Base-by-base conservation (phyloP, 257 asterid species). In the Ocimum tenuiflorum region DNA sequence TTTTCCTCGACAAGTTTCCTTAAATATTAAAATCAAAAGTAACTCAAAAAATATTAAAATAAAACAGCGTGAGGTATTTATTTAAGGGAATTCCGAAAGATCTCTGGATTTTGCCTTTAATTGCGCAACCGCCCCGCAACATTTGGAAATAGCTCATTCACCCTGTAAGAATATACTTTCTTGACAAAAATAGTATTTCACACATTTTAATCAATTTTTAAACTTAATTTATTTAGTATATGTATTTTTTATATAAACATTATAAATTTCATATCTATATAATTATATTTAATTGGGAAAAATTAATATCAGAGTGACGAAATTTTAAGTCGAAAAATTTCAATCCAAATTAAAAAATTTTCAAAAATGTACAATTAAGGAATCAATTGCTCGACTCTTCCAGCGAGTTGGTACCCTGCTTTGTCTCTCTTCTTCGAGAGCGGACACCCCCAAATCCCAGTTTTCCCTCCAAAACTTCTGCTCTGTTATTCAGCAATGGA, bases 401-500 rank as follows among this genome's bases (percentile, higher is more conserved):
- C 49, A 58, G 31, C 24, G 70, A 22, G 35, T 56, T 22, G 46
- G 49, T n/a, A 0, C 49, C n/a, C 45, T 38, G 48, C 48, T n/a
- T 14, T n/a, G 8, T n/a, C 17, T 14, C 56, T 14, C 56, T 63
- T 48, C 70, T 51, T 63, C 57, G 23, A 41, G 54, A 64, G 35
- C 50, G 35, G 35, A 48, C 4, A 11, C 11, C 12, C 66, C 71
- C 52, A 49, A 59, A 45, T 14, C 17, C 8, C 19, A 43, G n/a
- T 13, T 56, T 27, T 17, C 49, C 36, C 22, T 65, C 73, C 67
- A 56, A 58, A 45, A 57, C 39, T 53, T 2, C 4, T 11, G 5
- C 31, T 42, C 9, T 49, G 61, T 62, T 63, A 35, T 27, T 20
- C 45, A 36, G 47, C 67, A n/a, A 80, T 80, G 83, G 80, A 36